Base-by-base conservation (phyloP, 2,329 filamentous ascomycete genomes). In the Neurospora sp. region DNA sequence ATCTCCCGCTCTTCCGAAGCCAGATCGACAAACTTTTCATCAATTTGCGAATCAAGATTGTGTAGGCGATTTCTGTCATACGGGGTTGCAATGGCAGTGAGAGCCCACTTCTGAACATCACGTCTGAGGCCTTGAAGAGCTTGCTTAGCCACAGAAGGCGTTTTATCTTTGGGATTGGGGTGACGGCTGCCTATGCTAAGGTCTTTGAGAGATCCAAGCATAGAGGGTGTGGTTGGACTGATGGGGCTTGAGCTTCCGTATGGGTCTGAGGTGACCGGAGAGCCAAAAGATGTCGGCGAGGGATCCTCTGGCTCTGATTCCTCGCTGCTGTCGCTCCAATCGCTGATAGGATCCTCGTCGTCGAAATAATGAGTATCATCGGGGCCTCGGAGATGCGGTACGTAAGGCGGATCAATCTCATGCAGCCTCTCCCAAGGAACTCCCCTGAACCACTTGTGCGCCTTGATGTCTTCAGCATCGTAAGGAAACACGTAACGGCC, bases 331-430 rank as follows among this genome's bases (percentile, higher is more conserved):
- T 84, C 83, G 2, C 86, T 83, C 83, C 85, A 83, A 75, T 91
- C 89, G 40, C 86, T 88, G 68, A 95, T 88, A 43, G 92, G 88
- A 52, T 92, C 88, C 73, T 93, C 92, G 67, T 93, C 90, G 70
- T 97, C 92, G 77, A 98, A 98, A 78, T 97, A 98, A 75, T 91
- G 92, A 0, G 93, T 96, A 77, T 94, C 91, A 68, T 91, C 89
- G 73, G 85, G 82, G 38, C 83, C 82, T 46, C 83, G 83, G 33
- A 97, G 89, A 10, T 88, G 85, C 0, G 95, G 95, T 0, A 96
- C 83, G 75, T 96, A 95, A 0, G 94, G 94, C 0, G 95, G 94
- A 8, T 83, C 82, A 69, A 88, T 85, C 40, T 86, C 80, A 76
- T 96, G 91, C 17, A 97, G 80, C 0, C 86, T 86, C 15, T 91